Base-by-base conservation (phyloP, 352 stramenopile species). In the Globisporangium abappressorium region DNA sequence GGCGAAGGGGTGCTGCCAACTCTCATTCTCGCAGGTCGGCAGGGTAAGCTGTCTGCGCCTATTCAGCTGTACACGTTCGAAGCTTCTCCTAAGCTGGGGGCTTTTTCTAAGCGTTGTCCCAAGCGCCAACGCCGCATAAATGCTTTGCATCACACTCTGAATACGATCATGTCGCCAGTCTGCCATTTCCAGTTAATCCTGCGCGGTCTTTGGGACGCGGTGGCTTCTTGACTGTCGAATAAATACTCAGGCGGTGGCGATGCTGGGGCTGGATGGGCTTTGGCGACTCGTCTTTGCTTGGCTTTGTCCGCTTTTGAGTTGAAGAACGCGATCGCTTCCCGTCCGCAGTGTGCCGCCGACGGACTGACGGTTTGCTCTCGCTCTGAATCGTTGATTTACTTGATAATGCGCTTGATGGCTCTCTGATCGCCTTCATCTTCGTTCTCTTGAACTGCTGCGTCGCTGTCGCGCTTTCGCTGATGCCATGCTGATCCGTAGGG, bases 161-260 rank as follows among this genome's bases (percentile, higher is more conserved):
- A 51, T 51, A 6, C 43, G 7, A 51, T 51, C 43, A 51, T 12
- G 43, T 24, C 18, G 22, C 20, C 18, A 51, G n/a, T 18, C 55
- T 11, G 11, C 3, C 55, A 43, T n/a, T 28, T n/a, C 3, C 20
- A 9, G 7, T 26, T 8, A 33, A 2, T 7, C 15, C 54, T 22
- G 56, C n/a, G 11, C 34, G 56, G 24, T 62, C 56, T 62, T 62
- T 55, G 6, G n/a, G 53, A 8, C 43, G 56, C n/a, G 38, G 28
- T 18, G 61, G 43, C 34, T 71, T 76, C 67, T 84, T 81, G 11
- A n/a, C 57, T 3, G 75, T 81, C 7, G 77, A 81, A 60, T 81
- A 43, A 49, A 84, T 75, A 34, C 70, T 75, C 28, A 87, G 62
- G 20, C 79, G 73, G 54, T 73, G 77, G 3, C 77, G 73, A 8